Base-by-base conservation (phyloP, 352 stramenopile species). In the Phytophthora agathidicida region DNA sequence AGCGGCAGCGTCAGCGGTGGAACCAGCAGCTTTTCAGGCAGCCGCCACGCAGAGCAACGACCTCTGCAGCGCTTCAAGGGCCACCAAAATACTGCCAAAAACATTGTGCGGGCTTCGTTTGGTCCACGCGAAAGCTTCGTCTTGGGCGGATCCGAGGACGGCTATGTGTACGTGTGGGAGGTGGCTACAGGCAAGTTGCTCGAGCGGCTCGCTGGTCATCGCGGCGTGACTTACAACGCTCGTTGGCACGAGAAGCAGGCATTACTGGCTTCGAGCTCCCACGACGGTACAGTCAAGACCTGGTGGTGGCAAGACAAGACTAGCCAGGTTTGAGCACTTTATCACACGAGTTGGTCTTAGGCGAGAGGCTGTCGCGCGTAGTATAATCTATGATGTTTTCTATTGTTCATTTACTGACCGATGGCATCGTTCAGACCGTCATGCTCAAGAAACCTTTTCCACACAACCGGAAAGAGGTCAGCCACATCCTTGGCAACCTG, bases 11-110 rank as follows among this genome's bases (percentile, higher is more conserved):
- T 67, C 23, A 68, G 44, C 36, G 32, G 62, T 50, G 52, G 56
- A 30, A 67, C 38, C 46, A 65, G 14, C 14, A 58, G 26, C 8
- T 74, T 68, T 56, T 71, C 53, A 7, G 55, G 41, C 17, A 66
- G 33, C 22, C 75, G 71, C 11, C 65, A 70, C 35, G 58, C 55
- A 24, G 83, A 93, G 52, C 80, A 89, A 54, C 79, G 80, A 22
- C 86, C 88, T 0, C 62, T 95, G 7, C 86, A 93, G 66, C 85
- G 86, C 37, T 96, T 96, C 67, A 94, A 94, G 63, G 88, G 88
- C 22, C 87, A 96, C 45, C 86, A 95, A 61, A 96, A 95, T 52
- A 96, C 83, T 7, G 87, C 88, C 28, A 94, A 95, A 71, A 96
- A 96, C 58, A 77, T 95, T 19, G 83, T 95, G 13, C 86, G 88